These are phyloP conservation scores for Obba rivulosa DNA, from an alignment of 768 basidiomycete species.

Conservation along the genomic window DNA sequence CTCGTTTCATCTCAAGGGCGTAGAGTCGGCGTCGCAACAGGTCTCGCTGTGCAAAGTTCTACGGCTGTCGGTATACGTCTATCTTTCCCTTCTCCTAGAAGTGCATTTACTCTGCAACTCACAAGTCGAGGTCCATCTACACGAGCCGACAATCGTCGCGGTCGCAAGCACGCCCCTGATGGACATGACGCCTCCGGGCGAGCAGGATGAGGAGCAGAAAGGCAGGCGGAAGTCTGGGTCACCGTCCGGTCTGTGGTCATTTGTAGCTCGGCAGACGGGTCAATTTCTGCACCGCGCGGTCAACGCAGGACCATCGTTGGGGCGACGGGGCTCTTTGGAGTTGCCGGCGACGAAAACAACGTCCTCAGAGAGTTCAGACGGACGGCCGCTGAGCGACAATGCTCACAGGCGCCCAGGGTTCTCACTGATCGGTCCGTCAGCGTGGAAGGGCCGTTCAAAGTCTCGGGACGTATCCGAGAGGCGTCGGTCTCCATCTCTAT, in stretches of 20 bases:
- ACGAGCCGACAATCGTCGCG: slow-evolving; percentile 22
- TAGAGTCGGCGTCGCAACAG: slow-evolving; percentile 38
- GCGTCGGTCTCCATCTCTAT: too few species aligned
- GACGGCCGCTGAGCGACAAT: too few species aligned
- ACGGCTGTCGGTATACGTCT: slow-evolving; percentile 45
- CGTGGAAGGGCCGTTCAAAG: too few species aligned
- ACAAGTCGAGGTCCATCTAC: slow-evolving; percentile 41
- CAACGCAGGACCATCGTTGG: slow-evolving; percentile 19
- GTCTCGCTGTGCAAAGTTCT: slow-evolving; percentile 41
- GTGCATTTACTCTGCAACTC: slow-evolving; percentile 51
- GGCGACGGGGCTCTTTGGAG: slow-evolving; percentile 28
- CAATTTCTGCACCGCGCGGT: slow-evolving; percentile 23
- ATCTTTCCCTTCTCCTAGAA: slow-evolving; percentile 57
- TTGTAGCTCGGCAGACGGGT: slow-evolving; percentile 33
- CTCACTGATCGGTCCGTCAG: slow-evolving; percentile 27
- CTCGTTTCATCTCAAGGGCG: slow-evolving; percentile 50
- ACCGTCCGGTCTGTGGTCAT: slow-evolving; percentile 28
- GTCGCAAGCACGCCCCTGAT: slow-evolving; percentile 5
- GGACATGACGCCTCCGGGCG: slow-evolving; percentile 9
- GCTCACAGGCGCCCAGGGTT: slow-evolving; percentile 25
- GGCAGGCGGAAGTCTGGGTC: slow-evolving; percentile 18
- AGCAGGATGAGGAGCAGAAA: slow-evolving; percentile 15
- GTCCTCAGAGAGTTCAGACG: too few species aligned
- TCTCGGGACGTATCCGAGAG: too few species aligned
- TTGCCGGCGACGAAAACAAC: too few species aligned